Evolutionary conservation across 192 early-diverging fungal genomes (phyloP), one percentile per base, ranked within the genome.

Genomic region (Geosiphon pyriformis): DNA sequence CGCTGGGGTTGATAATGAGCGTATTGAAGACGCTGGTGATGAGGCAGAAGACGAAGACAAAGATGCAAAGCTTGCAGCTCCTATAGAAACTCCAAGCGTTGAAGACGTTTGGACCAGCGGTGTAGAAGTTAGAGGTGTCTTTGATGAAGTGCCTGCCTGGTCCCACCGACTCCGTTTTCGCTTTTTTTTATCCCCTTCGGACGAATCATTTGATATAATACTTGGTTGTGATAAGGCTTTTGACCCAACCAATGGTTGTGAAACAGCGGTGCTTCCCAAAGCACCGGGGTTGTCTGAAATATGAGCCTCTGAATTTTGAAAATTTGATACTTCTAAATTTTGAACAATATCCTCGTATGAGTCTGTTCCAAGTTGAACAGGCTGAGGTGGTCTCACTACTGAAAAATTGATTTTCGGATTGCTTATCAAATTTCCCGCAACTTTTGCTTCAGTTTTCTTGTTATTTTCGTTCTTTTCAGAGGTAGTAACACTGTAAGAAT

Each of bases 101-200:
- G 18, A 12, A 23, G 11, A 12, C 11, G 12, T 55, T 12, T 1
- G 11, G 11, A 23, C 20, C 12, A 20, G 12, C 11, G 23, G 1
- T 22, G 68, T 22, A 29, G 29, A 20, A 30, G 17, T 11, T 63
- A 31, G 8, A 26, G 60, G 20, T 52, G 68, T 62, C 37, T 47
- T 7, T 22, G 8, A 46, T 31, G 35, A 29, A 12, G 54, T 29
- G 3, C 59, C 59, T 12, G 49, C 17, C 27, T 70, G 68, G 46
- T 62, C 68, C 68, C 68, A 70, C 12, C 68, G 68, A 51, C 68
- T 70, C 29, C 68, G 33, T 55, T 70, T 70, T 46, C 68, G 59
- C 34, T 70, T 70, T 25, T 31, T 37, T 55, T 63, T 54, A 42
- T 42, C 37, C 37, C 7, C 37, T 42, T 42, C 37, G 6, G 6